Evolutionary conservation across 1,284 basidiomycete genomes (phyloP).

Genomic region (Moesziomyces sp.): DNA sequence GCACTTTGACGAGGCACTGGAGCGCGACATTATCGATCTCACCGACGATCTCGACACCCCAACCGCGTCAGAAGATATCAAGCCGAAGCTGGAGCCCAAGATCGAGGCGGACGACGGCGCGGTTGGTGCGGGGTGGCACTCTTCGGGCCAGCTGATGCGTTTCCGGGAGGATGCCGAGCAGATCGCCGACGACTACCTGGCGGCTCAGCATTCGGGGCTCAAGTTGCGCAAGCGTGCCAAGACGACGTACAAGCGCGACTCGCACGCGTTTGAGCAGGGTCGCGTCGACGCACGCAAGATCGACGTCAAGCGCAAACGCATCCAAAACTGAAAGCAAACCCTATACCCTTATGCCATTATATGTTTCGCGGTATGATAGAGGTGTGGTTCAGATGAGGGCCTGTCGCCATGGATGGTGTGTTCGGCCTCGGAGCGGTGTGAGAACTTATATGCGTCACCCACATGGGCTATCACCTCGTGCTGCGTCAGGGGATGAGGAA

Average conservation of each 20-base stretch:
- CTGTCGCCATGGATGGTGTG: neutral
- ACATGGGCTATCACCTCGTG: neutral
- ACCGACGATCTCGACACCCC: slow-evolving; percentile 6
- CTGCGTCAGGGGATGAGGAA: neutral
- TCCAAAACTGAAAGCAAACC: slow-evolving; percentile 13
- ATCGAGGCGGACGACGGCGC: neutral
- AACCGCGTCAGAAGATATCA: slow-evolving; percentile 6
- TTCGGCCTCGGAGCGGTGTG: neutral
- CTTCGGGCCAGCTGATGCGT: slow-evolving; percentile 37
- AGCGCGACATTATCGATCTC: slow-evolving; percentile 23
- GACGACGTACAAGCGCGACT: slow-evolving; percentile 28
- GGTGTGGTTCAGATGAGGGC: no score
- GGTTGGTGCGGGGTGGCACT: slow-evolving; percentile 30
- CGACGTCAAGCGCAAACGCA: slow-evolving; percentile 47
- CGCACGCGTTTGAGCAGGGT: slow-evolving; percentile 40
- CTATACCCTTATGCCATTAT: no score
- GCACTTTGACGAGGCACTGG: slow-evolving; percentile 25
- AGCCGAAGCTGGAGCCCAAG: slow-evolving; percentile 9
- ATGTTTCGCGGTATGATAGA: no score
- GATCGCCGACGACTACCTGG: slow-evolving; percentile 51
- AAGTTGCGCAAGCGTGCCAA: slow-evolving; percentile 39
- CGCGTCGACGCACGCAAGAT: slow-evolving; percentile 44
- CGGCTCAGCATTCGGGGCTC: slow-evolving; percentile 26
- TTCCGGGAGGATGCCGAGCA: slow-evolving; percentile 46
- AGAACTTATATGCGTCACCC: neutral